A percentile compares a stretch with the other conserved stretches of the same genome.
Evolutionary conservation across 768 basidiomycete genomes (phyloP).

Genomic region (Rhodosporidiobolus sp.): DNA sequence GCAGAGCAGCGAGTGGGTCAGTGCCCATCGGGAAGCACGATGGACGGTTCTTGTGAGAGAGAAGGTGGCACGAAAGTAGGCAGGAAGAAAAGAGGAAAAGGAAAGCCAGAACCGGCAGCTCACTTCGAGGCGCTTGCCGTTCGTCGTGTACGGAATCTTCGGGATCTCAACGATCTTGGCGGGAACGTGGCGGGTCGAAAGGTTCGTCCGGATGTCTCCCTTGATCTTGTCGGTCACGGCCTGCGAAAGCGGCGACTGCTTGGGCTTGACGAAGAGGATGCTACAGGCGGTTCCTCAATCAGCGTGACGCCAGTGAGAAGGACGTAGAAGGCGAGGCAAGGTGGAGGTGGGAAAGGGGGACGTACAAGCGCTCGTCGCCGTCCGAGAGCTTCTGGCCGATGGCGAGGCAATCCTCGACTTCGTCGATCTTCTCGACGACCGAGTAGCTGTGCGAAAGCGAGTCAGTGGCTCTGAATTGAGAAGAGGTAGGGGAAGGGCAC

Average conservation of each 20-base stretch:
- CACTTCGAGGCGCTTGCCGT: conserved; percentile 43
- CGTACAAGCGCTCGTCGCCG: conserved; percentile 44
- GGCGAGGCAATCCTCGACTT: conserved; percentile 43
- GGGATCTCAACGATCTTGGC: conserved; percentile 35
- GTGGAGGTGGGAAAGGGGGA: not conserved
- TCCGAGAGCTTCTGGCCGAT: conserved; percentile 43
- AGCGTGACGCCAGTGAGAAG: not conserved
- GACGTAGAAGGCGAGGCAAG: not conserved
- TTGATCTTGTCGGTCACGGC: conserved; percentile 36
- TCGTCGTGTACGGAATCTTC: conserved; percentile 40
- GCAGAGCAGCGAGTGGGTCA: not conserved
- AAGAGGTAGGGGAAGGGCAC: not conserved
- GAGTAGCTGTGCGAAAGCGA: conserved; percentile 18
- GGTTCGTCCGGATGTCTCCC: conserved; percentile 26
- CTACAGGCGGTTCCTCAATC: conserved; percentile 2
- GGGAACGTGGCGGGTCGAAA: conserved; percentile 42
- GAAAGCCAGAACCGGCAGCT: not conserved
- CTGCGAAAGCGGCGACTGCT: conserved; percentile 20
- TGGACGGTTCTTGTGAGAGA: too few relatives aligned
- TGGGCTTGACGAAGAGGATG: conserved; percentile 44
- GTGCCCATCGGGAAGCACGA: too few relatives aligned
- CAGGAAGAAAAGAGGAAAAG: not conserved
- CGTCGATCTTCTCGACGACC: conserved; percentile 43
- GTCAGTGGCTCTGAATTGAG: not conserved
- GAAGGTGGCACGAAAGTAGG: not conserved